Conservation (phyloP, 2,329 filamentous ascomycete species). For the Xylaria sp. region DNA sequence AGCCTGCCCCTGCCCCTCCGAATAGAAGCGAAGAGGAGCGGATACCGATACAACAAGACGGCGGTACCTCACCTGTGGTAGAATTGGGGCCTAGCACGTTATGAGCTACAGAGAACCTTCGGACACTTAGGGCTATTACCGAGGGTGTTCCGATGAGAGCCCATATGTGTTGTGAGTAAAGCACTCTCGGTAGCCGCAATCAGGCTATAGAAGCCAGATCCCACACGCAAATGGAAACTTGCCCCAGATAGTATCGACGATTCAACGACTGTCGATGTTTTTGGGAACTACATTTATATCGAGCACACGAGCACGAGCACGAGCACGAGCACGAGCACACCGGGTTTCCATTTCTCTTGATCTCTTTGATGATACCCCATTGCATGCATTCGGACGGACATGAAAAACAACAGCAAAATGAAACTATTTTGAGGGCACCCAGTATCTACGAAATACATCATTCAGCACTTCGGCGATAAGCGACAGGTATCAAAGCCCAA, state of each 20-base stretch:
- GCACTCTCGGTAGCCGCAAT: background rate
- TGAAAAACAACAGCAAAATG: conserved; percentile 15
- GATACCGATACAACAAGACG: conserved; percentile 49
- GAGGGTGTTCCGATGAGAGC: background rate
- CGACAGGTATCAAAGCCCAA: background rate
- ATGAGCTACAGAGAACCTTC: conserved; percentile 31
- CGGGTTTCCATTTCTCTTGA: conserved; percentile 22
- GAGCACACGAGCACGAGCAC: conserved; percentile 26
- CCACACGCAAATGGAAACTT: background rate
- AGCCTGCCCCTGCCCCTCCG: conserved; percentile 47
- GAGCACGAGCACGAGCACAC: conserved; percentile 23
- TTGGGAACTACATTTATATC: background rate
- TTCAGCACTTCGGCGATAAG: background rate
- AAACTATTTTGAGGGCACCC: conserved; percentile 6
- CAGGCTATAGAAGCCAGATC: background rate
- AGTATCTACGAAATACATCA: conserved; percentile 7
- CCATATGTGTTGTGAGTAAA: background rate
- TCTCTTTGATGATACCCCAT: conserved; percentile 35
- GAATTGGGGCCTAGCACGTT: conserved; percentile 50
- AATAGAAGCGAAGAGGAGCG: conserved; percentile 51
- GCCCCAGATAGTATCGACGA: background rate
- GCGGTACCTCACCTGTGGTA: conserved; percentile 49
- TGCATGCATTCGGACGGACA: conserved; percentile 25
- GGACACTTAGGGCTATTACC: background rate
- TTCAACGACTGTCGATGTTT: background rate